phyloP scores from a whole-genome alignment of 495 filamentous ascomycete genomes.

The Xylaria longipes region DNA sequence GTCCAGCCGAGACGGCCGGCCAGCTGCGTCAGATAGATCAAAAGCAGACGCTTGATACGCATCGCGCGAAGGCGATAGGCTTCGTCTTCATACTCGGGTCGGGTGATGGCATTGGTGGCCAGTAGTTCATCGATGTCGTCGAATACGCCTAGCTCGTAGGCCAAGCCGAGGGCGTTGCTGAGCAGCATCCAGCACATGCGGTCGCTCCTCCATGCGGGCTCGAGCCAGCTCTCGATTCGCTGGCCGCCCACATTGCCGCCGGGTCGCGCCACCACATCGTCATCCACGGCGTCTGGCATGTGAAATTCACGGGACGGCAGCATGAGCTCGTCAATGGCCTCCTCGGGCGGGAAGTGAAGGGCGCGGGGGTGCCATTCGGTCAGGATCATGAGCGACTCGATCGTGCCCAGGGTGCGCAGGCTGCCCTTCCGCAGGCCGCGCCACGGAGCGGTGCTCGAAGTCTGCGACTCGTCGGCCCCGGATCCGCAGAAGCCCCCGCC shows the following conservation, averaged over 20 bases:
- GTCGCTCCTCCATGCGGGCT: slow-evolving; percentile 95
- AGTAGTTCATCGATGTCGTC: slow-evolving; percentile 75
- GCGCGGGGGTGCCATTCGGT: slow-evolving; percentile 97
- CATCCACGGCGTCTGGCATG: slow-evolving; percentile 56
- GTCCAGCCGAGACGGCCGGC: slow-evolving; percentile 92
- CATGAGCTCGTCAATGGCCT: slow-evolving; percentile 68
- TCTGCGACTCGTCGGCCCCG: slow-evolving; percentile 68
- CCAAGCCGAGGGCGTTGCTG: slow-evolving; percentile 85
- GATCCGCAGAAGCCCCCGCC: slow-evolving; percentile 86
- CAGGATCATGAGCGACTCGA: slow-evolving; percentile 90
- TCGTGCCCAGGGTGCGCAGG: slow-evolving; percentile 86
- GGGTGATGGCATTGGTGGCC: slow-evolving; percentile 57
- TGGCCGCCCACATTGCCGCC: slow-evolving; percentile 65
- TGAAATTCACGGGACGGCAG: slow-evolving; percentile 54
- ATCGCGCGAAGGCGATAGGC: slow-evolving; percentile 77
- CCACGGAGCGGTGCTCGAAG: slow-evolving; percentile 66
- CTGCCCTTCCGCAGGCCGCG: slow-evolving; percentile 71
- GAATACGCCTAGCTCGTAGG: slow-evolving; percentile 94
- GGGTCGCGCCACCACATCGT: slow-evolving; percentile 50
- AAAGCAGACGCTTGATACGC: slow-evolving; percentile 81
- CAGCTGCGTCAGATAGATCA: slow-evolving; percentile 89
- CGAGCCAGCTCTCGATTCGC: slow-evolving; percentile 91
- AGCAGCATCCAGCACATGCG: slow-evolving; percentile 99
- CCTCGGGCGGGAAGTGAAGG: slow-evolving; percentile 91
- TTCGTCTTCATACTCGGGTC: slow-evolving; percentile 69